Conservation (phyloP, 257 asterid species). For the Solanum pinnatisectum region DNA sequence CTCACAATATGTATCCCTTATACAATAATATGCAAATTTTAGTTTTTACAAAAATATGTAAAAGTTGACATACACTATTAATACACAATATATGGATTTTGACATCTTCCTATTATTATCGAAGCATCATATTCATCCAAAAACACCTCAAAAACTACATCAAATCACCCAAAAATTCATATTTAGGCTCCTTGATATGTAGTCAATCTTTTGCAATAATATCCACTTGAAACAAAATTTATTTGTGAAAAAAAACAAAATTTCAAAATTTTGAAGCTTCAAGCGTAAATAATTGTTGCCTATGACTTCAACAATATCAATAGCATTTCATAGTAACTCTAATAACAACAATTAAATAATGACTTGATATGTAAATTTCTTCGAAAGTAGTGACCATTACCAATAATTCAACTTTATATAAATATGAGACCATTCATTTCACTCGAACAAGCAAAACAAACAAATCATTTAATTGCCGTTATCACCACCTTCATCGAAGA, state of each 20-base stretch:
- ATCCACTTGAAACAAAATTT: not conserved
- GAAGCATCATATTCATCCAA: not conserved
- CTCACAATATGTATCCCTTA: too few species aligned
- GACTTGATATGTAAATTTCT: too few species aligned
- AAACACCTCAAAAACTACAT: not conserved
- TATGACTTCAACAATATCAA: not conserved
- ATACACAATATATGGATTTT: too few species aligned
- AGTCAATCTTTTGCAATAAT: not conserved
- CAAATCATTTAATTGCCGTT: not conserved
- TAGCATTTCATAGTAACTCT: not conserved
- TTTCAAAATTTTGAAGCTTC: not conserved
- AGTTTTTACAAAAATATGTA: not conserved
- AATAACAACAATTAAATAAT: not conserved
- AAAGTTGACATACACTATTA: not conserved
- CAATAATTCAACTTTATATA: not conserved
- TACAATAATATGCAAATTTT: not conserved
- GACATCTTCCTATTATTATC: too few species aligned
- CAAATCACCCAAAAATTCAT: not conserved
- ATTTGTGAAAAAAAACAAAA: not conserved
- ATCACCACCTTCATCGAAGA: not conserved
- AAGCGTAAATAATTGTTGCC: not conserved
- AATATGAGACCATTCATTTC: not conserved
- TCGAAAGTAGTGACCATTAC: not conserved
- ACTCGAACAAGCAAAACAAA: not conserved
- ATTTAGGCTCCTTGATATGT: not conserved